phyloP scores from a whole-genome alignment of 106 monocot genomes.

The Dendrobium catenatum region DNA sequence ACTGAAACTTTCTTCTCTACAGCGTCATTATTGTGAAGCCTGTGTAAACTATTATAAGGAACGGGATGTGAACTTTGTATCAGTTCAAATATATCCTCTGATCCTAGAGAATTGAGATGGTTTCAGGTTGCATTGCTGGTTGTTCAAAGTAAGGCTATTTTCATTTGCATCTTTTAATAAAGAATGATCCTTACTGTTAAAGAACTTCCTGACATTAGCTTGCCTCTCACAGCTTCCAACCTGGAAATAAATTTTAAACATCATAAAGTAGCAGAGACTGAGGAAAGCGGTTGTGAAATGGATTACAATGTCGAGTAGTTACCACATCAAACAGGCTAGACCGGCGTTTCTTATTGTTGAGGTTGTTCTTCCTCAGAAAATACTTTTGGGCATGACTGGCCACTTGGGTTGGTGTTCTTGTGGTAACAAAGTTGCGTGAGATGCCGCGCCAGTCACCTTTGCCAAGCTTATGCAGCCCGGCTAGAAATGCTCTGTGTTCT shows the following conservation, averaged over 20 bases:
- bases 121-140: background rate
- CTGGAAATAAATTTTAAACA: background rate
- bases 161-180: background rate
- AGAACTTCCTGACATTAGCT: background rate
- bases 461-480: constrained; percentile 16
- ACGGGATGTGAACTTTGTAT: background rate
- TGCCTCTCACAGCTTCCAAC: background rate
- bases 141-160: background rate
- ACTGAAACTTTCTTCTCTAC: background rate
- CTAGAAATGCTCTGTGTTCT: constrained; percentile 16
- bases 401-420: constrained; percentile 24
- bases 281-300: background rate
- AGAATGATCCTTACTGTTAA: background rate
- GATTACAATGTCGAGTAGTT: background rate
- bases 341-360: constrained; percentile 22
- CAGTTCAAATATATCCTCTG: background rate
- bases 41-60: background rate
- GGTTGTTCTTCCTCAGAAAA: constrained; percentile 19
- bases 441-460: constrained; percentile 28
- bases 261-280: background rate
- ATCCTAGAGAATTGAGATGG: background rate
- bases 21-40: background rate
- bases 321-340: constrained; percentile 24
- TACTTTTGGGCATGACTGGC: constrained; percentile 27
- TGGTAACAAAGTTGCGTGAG: constrained; percentile 15